These are phyloP conservation scores for Inonotus obliquus DNA, from an alignment of 1,284 basidiomycete species.

Conservation along the genomic window DNA sequence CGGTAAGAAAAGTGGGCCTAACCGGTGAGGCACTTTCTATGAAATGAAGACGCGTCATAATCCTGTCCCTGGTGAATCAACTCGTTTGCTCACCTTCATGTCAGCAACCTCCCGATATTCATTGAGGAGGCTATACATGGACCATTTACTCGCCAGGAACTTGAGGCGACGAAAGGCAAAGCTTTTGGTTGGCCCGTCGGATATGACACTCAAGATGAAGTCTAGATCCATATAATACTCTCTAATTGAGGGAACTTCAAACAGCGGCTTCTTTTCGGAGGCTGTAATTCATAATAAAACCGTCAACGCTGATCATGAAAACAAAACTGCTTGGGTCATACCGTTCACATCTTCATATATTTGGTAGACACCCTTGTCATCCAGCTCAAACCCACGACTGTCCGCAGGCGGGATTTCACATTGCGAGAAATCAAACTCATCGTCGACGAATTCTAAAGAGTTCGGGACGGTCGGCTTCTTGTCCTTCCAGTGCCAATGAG, in stretches of 20 bases:
- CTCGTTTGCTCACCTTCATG: constrained; percentile 72
- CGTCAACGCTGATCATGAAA: constrained; percentile 5
- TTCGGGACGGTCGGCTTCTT: constrained; percentile 45
- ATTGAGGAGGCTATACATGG: constrained; percentile 89
- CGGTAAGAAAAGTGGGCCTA: constrained; percentile 18
- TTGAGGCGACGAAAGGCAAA: constrained; percentile 93
- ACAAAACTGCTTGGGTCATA: constrained; percentile 22
- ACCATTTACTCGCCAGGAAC: constrained; percentile 94
- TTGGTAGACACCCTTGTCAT: constrained; percentile 85
- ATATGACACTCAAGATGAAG: constrained; percentile 79
- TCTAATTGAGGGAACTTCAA: constrained; percentile 79
- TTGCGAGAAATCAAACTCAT: constrained; percentile 63
- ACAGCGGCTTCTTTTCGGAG: constrained; percentile 54
- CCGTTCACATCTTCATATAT: constrained; percentile 55
- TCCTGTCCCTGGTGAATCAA: neutral
- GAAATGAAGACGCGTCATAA: constrained; percentile 20
- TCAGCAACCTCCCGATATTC: constrained; percentile 94
- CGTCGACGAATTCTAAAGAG: constrained; percentile 28
- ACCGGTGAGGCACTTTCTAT: constrained; percentile 73
- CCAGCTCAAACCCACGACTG: constrained; percentile 63
- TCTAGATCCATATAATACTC: constrained; percentile 99
- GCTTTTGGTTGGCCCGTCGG: constrained; percentile 93
- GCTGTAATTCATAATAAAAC: neutral
- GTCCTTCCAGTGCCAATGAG: constrained; percentile 86
- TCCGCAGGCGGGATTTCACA: constrained; percentile 68